phyloP scores from a whole-genome alignment of 345 rosid species.

The Mallotus nudiflorus region DNA sequence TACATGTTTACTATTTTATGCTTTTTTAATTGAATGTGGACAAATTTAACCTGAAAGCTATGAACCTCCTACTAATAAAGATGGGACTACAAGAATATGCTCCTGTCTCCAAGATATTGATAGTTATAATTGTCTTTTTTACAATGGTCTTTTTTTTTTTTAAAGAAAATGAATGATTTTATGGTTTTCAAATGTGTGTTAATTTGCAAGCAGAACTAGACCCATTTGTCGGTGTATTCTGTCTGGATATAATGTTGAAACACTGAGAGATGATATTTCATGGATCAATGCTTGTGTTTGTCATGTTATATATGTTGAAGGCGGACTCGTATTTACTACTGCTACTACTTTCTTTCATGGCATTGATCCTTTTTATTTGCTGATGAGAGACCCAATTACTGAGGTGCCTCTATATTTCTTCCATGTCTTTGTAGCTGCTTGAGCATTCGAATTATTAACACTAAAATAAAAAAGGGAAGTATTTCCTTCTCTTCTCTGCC shows the following conservation, averaged over 20 bases:
- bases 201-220: conserved; percentile 63
- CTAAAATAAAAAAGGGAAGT: conserved; percentile 64
- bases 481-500: conserved; percentile 73
- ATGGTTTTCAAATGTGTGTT: not conserved
- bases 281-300: conserved; percentile 79
- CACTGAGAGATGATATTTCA: conserved; percentile 64
- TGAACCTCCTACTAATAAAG: conserved; percentile 91
- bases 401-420: no score
- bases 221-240: conserved; percentile 79
- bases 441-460: conserved; percentile 35
- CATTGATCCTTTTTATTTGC: conserved; percentile 77
- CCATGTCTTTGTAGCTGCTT: conserved; percentile 11
- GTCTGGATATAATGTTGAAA: conserved; percentile 75
- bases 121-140: conserved; percentile 48
- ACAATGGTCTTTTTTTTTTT: not conserved
- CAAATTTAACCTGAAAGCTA: conserved; percentile 74
- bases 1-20: no score
- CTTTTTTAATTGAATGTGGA: conserved; percentile 78
- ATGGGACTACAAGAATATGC: conserved; percentile 82
- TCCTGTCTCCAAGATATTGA: conserved; percentile 68
- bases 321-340: conserved; percentile 75
- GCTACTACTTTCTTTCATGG: conserved; percentile 66
- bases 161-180: not conserved
- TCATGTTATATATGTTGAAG: conserved; percentile 85
- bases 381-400: no score